phyloP scores from a whole-genome alignment of 2,329 filamentous ascomycete genomes.

The Pseudopithomyces chartarum region DNA sequence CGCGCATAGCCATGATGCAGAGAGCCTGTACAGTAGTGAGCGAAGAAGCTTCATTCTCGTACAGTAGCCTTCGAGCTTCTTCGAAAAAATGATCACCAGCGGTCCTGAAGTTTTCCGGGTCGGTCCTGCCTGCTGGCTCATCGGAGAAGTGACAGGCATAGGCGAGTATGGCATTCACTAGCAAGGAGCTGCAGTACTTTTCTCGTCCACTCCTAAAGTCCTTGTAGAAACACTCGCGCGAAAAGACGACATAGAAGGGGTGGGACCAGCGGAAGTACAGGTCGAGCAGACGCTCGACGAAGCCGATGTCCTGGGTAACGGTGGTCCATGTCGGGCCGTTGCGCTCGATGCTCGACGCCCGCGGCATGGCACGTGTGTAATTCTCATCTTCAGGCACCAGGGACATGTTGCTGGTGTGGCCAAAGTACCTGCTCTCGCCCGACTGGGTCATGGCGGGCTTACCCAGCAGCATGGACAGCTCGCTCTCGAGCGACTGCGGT shows the following conservation, averaged over 20 bases:
- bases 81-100: slow-evolving; percentile 77
- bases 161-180: slow-evolving; percentile 69
- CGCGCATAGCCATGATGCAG: slow-evolving; percentile 75
- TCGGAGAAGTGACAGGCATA: slow-evolving; percentile 72
- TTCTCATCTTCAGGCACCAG: slow-evolving; percentile 44
- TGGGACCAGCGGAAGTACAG: slow-evolving; percentile 76
- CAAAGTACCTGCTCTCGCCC: slow-evolving; percentile 44
- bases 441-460: slow-evolving; percentile 39
- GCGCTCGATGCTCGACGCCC: slow-evolving; percentile 19
- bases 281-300: slow-evolving; percentile 67
- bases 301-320: slow-evolving; percentile 61
- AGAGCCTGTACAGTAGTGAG: slow-evolving; percentile 76
- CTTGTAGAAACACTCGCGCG: slow-evolving; percentile 70
- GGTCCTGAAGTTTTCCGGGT: slow-evolving; percentile 65
- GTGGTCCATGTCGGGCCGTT: slow-evolving; percentile 59
- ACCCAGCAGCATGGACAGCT: slow-evolving; percentile 44
- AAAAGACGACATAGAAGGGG: slow-evolving; percentile 74
- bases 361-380: slow-evolving; percentile 24
- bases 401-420: slow-evolving; percentile 44
- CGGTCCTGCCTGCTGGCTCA: slow-evolving; percentile 66
- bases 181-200: slow-evolving; percentile 70
- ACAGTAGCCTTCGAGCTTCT: slow-evolving; percentile 67
- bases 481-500: slow-evolving; percentile 38
- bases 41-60: slow-evolving; percentile 62
- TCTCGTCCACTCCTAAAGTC: slow-evolving; percentile 66